These are phyloP conservation scores for Solanum virginianum DNA, from an alignment of 257 asterid genomes.

Conservation along the genomic window DNA sequence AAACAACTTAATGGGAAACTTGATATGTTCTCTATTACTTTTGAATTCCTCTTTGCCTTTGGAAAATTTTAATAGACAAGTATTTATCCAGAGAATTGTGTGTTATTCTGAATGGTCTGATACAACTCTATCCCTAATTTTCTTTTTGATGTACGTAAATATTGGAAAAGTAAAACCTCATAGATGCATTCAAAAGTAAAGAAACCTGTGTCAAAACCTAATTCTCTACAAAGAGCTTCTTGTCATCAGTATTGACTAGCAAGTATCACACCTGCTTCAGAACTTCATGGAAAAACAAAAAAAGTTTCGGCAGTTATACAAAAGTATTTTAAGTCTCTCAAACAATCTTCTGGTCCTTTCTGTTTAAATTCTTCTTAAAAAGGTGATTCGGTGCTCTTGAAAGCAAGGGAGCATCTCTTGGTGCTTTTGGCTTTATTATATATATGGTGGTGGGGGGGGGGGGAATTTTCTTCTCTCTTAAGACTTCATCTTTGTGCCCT, in stretches of 20 bases:
- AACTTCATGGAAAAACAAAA: not conserved
- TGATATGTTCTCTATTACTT: not conserved
- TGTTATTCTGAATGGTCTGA: not conserved
- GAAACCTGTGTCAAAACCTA: not conserved
- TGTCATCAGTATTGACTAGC: not conserved
- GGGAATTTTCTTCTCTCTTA: not conserved
- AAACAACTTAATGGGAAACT: not conserved
- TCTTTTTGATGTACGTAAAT: not conserved
- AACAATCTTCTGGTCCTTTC: not conserved
- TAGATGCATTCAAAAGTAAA: not conserved
- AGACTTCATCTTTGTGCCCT: not conserved
- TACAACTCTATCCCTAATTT: not conserved
- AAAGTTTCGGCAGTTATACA: not conserved
- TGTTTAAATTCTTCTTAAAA: not conserved
- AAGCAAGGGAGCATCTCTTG: not conserved
- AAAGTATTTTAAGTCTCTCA: not conserved
- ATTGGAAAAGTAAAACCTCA: not conserved
- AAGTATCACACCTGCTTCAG: not conserved
- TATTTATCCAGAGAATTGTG: not conserved
- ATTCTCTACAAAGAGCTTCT: not conserved
- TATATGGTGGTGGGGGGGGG: not conserved
- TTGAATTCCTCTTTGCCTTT: not conserved
- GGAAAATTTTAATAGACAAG: not conserved
- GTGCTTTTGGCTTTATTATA: not conserved
- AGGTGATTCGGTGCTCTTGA: not conserved